Percentiles rank a stretch among this genome's conserved stretches.
These are phyloP conservation scores for Macrophomina phaseolina DNA, from an alignment of 2,329 filamentous ascomycete species.

Conservation along the genomic window DNA sequence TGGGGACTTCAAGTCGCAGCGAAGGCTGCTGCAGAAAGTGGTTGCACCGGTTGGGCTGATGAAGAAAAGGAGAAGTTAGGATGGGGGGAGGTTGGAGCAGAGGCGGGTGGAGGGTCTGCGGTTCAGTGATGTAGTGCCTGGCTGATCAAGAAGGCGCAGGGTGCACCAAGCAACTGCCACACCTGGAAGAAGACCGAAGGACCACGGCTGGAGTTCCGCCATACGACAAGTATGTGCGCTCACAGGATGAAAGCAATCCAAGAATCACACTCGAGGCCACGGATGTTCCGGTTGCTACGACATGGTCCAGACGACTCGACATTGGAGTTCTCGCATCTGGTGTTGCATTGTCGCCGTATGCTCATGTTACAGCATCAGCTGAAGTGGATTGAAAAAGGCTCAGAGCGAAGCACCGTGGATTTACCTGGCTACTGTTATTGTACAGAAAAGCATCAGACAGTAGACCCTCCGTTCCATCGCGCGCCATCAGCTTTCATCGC, in stretches of 20 bases:
- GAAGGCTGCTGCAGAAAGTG: not conserved
- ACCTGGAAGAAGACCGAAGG: not conserved
- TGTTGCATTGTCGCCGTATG: not conserved
- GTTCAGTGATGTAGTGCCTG: not conserved
- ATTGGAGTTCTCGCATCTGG: not conserved
- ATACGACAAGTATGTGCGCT: too few relatives aligned
- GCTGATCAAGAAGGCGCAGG: not conserved
- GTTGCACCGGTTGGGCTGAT: not conserved
- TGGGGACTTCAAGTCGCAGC: not conserved
- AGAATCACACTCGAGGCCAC: too few relatives aligned
- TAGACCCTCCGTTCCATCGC: too few relatives aligned
- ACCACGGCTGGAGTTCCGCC: not conserved
- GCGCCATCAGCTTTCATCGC: too few relatives aligned
- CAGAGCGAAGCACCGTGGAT: not conserved
- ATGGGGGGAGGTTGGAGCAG: too few relatives aligned
- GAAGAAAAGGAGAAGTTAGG: not conserved
- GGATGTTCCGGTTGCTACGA: too few relatives aligned
- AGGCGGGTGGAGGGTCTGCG: not conserved
- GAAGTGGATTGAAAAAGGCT: not conserved
- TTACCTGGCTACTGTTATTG: constrained; percentile 4
- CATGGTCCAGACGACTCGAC: not conserved
- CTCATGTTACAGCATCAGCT: not conserved
- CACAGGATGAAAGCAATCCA: too few relatives aligned
- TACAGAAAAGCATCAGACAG: not conserved
- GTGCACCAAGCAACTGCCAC: not conserved